Evolutionary conservation across 306 rosid genomes (phyloP), one percentile per base, ranked within the genome.

Genomic region (Cicer pinnatifidum): DNA sequence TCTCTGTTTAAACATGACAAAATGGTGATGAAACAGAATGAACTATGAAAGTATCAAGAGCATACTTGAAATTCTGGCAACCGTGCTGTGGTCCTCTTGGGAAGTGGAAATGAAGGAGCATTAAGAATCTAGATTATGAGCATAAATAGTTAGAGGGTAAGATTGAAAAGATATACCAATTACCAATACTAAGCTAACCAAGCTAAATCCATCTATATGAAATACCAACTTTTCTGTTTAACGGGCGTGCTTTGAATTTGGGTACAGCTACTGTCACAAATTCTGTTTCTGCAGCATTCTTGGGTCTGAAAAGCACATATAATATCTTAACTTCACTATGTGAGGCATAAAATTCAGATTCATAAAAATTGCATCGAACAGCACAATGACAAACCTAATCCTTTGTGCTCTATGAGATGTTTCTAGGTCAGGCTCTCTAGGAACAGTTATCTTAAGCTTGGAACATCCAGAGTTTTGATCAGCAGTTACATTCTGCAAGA

Each of bases 61-160:
- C 97, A 82, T 82, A 95, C 99, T 47, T 86, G 97, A 87, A 95
- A 95, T 58, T 89, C 97, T 6, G 99, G 99, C 83, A 88, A 69
- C 71, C 84, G 88, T 8, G 92, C 96, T 69, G 87, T 83, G 83
- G 91, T 91, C 85, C 95, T 84, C 84, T 83, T 90, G 41, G 82
- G 85, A 38, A 86, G 85, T 75, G 99, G 87, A 66, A 95, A 67
- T 10, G 90, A 82, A 63, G 99, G 99, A 75, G 97, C 93, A 83
- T 87, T 81, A 20, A 95, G 93, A 81, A 95, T 95, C 99, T 95
- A 73, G 71, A 51, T 67, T 67, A 57, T 15, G 66, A 58, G 69
- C 70, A 77, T 8, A 64, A 40, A 11, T 64, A 82, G 67, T 52
- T 47, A 77, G 56, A 80, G 69, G 57, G 37, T 71, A 73, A 7